A percentile compares a stretch with the other conserved stretches of the same genome.
phyloP scores from a whole-genome alignment of 306 rosid genomes.

The Gastrolobium villosum region DNA sequence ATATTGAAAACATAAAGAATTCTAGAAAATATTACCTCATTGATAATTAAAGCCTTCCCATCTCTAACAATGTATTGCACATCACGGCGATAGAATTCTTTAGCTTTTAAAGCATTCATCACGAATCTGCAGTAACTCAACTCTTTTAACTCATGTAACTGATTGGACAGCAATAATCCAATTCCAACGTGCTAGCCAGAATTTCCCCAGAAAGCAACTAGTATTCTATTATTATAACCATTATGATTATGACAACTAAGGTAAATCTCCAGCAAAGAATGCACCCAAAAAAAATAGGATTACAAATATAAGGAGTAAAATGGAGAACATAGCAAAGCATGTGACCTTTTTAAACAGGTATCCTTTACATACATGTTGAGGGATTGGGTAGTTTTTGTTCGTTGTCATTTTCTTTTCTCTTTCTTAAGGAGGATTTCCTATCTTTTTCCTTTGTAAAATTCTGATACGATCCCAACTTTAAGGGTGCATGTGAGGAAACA shows the following conservation, averaged over 20 bases:
- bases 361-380: neutral
- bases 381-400: neutral
- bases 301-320: slow-evolving; percentile 32
- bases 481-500: no score
- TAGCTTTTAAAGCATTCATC: slow-evolving; percentile 95
- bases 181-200: slow-evolving; percentile 38
- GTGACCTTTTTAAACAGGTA: neutral
- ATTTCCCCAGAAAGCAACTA: slow-evolving; percentile 27
- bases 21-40: slow-evolving; percentile 70
- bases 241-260: slow-evolving; percentile 20
- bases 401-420: neutral
- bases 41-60: slow-evolving; percentile 96
- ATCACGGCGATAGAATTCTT: slow-evolving; percentile 91
- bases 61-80: slow-evolving; percentile 94
- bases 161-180: slow-evolving; percentile 25
- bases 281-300: neutral
- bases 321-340: slow-evolving; percentile 11
- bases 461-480: neutral
- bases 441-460: slow-evolving; percentile 15
- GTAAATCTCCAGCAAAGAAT: slow-evolving; percentile 21
- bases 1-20: slow-evolving; percentile 42
- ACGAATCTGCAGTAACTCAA: slow-evolving; percentile 82
- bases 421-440: neutral
- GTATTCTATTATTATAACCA: slow-evolving; percentile 24
- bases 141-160: slow-evolving; percentile 31